These are phyloP conservation scores for Chiua virens DNA, from an alignment of 768 basidiomycete species.

Conservation along the genomic window DNA sequence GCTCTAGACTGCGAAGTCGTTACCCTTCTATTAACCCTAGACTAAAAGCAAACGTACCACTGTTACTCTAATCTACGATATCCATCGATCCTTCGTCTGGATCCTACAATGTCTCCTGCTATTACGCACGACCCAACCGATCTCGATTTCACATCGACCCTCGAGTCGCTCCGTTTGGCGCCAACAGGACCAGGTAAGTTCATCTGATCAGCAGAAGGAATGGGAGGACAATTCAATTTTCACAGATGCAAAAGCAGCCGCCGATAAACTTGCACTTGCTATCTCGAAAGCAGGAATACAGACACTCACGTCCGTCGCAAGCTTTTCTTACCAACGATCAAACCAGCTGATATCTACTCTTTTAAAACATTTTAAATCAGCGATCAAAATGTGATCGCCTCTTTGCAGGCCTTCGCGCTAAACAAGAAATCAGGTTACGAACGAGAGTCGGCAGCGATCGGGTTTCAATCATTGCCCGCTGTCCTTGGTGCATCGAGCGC, in stretches of 20 bases:
- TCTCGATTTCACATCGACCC: slow-evolving; percentile 42
- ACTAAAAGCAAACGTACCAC: slow-evolving; percentile 16
- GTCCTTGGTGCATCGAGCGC: slow-evolving; percentile 69
- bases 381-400: slow-evolving; percentile 58
- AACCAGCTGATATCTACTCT: slow-evolving; percentile 15
- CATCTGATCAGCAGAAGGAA: slow-evolving; percentile 1
- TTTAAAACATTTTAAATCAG: slow-evolving; percentile 35
- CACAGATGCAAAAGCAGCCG: slow-evolving; percentile 82
- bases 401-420: slow-evolving; percentile 66
- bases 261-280: slow-evolving; percentile 75
- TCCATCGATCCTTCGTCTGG: slow-evolving; percentile 13
- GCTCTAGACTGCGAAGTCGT: slow-evolving; percentile 16
- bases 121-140: slow-evolving; percentile 45
- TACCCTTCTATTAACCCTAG: slow-evolving; percentile 13
- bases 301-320: slow-evolving; percentile 52
- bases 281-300: slow-evolving; percentile 62
- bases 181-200: slow-evolving; percentile 60
- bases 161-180: slow-evolving; percentile 52
- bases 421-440: slow-evolving; percentile 89
- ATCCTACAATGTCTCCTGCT: slow-evolving; percentile 51
- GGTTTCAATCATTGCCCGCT: slow-evolving; percentile 69
- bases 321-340: neutral
- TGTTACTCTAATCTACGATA: slow-evolving; percentile 21
- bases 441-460: slow-evolving; percentile 84
- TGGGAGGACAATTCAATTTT: slow-evolving; percentile 4